Evolutionary conservation across 345 rosid species (phyloP).

Genomic region (Salix purpurea): DNA sequence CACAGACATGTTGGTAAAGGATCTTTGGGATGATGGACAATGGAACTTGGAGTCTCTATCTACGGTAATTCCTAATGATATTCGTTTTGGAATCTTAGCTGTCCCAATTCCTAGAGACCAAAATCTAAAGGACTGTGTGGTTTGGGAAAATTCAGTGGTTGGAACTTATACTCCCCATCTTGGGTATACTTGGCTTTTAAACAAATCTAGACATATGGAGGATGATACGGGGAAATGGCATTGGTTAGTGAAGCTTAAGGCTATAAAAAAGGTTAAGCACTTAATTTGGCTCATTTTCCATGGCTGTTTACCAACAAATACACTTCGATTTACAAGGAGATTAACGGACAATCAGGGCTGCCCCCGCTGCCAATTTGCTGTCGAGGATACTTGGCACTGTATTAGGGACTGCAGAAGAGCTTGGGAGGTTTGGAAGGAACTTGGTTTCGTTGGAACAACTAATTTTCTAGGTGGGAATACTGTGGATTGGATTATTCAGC

Average conservation of each 20-base stretch:
- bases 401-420: neutral
- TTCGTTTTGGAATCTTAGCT: neutral
- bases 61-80: neutral
- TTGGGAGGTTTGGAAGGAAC: neutral
- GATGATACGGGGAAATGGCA: neutral
- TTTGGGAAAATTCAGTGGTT: neutral
- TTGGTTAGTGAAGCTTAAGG: neutral
- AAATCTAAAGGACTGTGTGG: neutral
- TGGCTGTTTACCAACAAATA: neutral
- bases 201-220: neutral
- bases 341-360: neutral
- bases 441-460: neutral
- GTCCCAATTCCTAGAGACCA: neutral
- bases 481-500: neutral
- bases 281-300: neutral
- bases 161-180: neutral
- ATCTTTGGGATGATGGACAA: neutral
- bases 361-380: neutral
- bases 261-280: neutral
- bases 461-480: neutral
- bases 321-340: neutral
- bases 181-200: neutral
- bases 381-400: neutral
- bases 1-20: neutral
- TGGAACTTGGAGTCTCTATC: neutral